Percentiles rank a stretch among this genome's conserved stretches.
These are phyloP conservation scores for Cystofilobasidium bisporidii DNA, from an alignment of 768 basidiomycete genomes.

Conservation along the genomic window DNA sequence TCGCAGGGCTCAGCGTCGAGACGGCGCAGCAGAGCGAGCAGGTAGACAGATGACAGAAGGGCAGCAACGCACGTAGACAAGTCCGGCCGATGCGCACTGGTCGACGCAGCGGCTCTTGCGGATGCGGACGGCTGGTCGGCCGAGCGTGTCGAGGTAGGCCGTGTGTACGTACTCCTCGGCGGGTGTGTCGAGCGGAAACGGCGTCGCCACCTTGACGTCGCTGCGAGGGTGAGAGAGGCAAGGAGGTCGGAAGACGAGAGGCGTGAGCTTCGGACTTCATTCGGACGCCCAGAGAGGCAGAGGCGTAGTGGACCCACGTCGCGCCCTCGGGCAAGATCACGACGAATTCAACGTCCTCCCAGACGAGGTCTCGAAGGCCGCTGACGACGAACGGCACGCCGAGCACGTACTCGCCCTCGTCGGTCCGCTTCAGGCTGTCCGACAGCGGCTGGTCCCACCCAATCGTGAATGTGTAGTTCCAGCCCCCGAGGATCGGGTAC, in stretches of 20 bases:
- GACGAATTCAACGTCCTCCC: conserved; percentile 66
- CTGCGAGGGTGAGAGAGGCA: conserved; percentile 43
- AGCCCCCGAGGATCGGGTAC: conserved; percentile 88
- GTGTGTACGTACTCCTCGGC: conserved; percentile 58
- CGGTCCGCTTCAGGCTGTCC: conserved; percentile 53
- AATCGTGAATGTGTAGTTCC: conserved; percentile 92
- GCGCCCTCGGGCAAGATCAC: conserved; percentile 92
- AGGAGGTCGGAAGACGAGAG: not conserved
- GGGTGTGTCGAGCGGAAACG: conserved; percentile 59
- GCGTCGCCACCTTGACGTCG: conserved; percentile 62
- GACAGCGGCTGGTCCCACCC: conserved; percentile 83
- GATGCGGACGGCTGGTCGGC: conserved; percentile 69
- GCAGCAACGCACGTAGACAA: conserved; percentile 62
- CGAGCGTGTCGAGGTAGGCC: conserved; percentile 84
- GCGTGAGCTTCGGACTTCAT: conserved; percentile 8
- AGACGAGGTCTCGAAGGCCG: conserved; percentile 63
- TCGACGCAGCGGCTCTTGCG: conserved; percentile 65
- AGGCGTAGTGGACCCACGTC: conserved; percentile 52
- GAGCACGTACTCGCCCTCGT: conserved; percentile 57
- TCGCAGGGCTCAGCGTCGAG: too few species aligned
- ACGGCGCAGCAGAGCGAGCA: too few species aligned
- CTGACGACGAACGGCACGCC: conserved; percentile 74
- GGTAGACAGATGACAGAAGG: conserved; percentile 7
- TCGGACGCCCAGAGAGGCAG: not conserved
- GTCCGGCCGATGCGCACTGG: conserved; percentile 53